Evolutionary conservation across 176 grass and related monocot genomes (phyloP), one percentile per base, ranked within the genome.

Genomic region (Aegilops longissima): DNA sequence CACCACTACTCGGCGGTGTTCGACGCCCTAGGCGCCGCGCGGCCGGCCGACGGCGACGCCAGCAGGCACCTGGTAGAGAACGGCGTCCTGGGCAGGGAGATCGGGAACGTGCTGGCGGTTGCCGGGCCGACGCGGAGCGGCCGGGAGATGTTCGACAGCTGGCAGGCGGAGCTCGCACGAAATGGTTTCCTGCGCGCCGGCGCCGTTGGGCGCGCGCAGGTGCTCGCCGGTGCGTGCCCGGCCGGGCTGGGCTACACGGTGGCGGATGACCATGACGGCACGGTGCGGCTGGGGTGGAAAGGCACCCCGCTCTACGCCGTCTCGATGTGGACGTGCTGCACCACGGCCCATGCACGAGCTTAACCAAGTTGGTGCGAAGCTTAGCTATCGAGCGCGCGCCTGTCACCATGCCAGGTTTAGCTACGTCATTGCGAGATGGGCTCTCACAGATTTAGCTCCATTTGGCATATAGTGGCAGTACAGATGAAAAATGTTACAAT

Each of bases 231-330:
- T 34, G 70, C 83, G 85, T 94, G 90, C 67, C 90, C 90, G 34
- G 78, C 78, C 6, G 71, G 81, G 23, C 38, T 85, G 30, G 93
- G 93, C 0, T 92, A 92, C 90, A 90, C 75, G 45, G 85, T 92
- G 82, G 36, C 42, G 20, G 84, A 83, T 36, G 90, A 84, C 34
- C 62, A 61, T 76, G 68, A 85, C 66, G 90, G 87, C 66, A 92
- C 87, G 35, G 66, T 94, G 52, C 47, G 88, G 82, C 73, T 94
- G 5, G 93, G 93, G 51, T 94, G 93, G 93, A 94, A 92, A 82
- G 90, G 85, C 42, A 88, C 85, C 0, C 66, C 56, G 12, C 76
- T 95, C 24, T 95, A 95, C 70, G 86, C 82, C 0, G 88, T 79
- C 2, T 92, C 93, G 9, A 75, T 67, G 39, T 92, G 90, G 93